Evolutionary conservation across 1,284 basidiomycete species (phyloP), one percentile per base, ranked within the genome.

Genomic region (Cryptococcus maquisensis): DNA sequence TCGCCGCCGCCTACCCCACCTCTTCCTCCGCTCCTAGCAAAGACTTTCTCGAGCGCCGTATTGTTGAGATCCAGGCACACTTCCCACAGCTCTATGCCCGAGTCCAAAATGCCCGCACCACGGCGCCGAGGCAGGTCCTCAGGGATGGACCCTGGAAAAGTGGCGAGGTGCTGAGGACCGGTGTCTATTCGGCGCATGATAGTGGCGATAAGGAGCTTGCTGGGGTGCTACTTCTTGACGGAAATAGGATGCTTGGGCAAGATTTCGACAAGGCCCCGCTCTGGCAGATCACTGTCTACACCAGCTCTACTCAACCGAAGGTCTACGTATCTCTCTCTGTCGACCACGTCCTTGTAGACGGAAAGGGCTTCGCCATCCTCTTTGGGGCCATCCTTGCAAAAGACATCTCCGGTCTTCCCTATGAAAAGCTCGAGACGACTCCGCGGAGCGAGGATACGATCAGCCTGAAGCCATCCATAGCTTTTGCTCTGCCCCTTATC

Each of bases 61-160:
- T 69, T 6, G 39, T 43, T 1, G 56, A 60, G 40, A 57, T 71
- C 16, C 69, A 71, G 40, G 45, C 52, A 9, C 59, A 63, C 16
- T 65, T 68, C 51, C 69, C 71, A 0, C 57, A 65, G 10, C 60
- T 73, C 0, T 54, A 56, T 46, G 26, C 62, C 2, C 39, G 4
- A n/a, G 5, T 40, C 39, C 42, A 51, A 2, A 66, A 53, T 15
- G 35, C 10, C 6, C 38, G 50, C 8, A 63, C 60, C 0, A 21
- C 51, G 6, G 40, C 39, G 15, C 65, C 66, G 7, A 28, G 28
- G 18, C 56, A 59, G 23, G 24, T 47, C 18, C 47, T 36, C n/a
- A 20, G 56, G 18, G 36, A 51, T 2, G 8, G 45, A 10, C 39
- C 38, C 26, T 62, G 61, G 62, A 16, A 28, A 5, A 18, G 54